Evolutionary conservation across 2,329 filamentous ascomycete species (phyloP).

Genomic region (Phyllosticta citrichinensis): DNA sequence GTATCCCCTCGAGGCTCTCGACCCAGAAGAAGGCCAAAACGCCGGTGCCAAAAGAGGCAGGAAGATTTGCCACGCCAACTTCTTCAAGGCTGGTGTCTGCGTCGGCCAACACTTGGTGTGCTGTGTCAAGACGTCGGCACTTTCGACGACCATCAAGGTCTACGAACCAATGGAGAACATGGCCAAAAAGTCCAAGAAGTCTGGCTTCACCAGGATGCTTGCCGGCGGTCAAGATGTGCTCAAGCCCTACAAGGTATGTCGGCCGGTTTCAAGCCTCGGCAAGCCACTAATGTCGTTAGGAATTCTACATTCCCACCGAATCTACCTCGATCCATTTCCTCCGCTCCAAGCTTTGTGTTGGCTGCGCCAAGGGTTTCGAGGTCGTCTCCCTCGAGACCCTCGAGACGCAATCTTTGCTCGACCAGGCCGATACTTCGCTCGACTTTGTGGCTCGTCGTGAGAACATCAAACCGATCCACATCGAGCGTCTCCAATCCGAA

Average conservation of each 20-base stretch:
- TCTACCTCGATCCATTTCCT: constrained; percentile 98
- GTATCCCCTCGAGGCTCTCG: constrained; percentile 77
- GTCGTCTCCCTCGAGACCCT: constrained; percentile 93
- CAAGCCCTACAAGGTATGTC: constrained; percentile 71
- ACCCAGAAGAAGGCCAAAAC: constrained; percentile 64
- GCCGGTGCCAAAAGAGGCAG: constrained; percentile 75
- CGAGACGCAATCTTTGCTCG: constrained; percentile 93
- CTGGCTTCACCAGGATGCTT: constrained; percentile 92
- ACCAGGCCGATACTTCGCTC: constrained; percentile 94
- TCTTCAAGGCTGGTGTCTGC: constrained; percentile 96
- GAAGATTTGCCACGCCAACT: constrained; percentile 97
- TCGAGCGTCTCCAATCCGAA: constrained; percentile 92
- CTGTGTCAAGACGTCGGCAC: constrained; percentile 85
- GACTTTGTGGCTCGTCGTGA: constrained; percentile 95
- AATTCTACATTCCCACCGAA: constrained; percentile 97
- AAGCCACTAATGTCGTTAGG: constrained; percentile 34
- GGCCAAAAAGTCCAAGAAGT: constrained; percentile 89
- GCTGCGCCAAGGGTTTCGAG: constrained; percentile 90
- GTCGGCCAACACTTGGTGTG: constrained; percentile 89
- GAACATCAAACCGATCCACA: constrained; percentile 89
- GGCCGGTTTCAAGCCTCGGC: not conserved
- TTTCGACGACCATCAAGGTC: constrained; percentile 97
- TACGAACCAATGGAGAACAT: constrained; percentile 95
- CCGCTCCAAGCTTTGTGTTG: constrained; percentile 91
- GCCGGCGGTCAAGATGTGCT: constrained; percentile 86